Evolutionary conservation across 768 basidiomycete species (phyloP).

Genomic region (Cubamyces lactineus): DNA sequence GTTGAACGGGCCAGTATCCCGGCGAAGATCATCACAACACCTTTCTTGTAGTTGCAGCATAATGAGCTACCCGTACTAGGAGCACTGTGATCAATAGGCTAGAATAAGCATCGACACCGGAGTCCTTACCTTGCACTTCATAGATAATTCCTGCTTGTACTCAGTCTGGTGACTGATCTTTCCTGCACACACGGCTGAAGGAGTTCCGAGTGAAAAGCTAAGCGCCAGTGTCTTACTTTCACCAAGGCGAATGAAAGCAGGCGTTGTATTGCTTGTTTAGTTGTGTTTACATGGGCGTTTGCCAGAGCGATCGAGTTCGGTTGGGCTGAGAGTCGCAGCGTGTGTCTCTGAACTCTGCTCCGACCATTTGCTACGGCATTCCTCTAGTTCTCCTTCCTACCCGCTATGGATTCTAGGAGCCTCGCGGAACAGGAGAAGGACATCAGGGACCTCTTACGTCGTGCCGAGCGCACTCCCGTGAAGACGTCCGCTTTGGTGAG

Average conservation of each 20-base stretch:
- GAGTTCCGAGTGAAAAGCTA: too few species aligned
- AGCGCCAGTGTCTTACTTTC: too few species aligned
- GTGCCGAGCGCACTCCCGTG: constrained; percentile 45
- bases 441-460: constrained; percentile 44
- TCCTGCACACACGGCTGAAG: too few species aligned
- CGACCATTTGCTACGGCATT: background rate
- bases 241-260: background rate
- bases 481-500: constrained; percentile 45
- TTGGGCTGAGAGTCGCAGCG: background rate
- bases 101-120: too few species aligned
- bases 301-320: background rate
- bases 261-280: constrained; percentile 10
- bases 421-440: constrained; percentile 44
- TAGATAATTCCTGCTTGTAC: too few species aligned
- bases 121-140: too few species aligned
- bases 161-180: too few species aligned
- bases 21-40: too few species aligned
- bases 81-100: too few species aligned
- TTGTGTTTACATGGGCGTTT: background rate
- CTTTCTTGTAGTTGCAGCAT: too few species aligned
- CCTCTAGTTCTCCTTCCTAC: background rate
- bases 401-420: constrained; percentile 32
- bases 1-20: too few species aligned
- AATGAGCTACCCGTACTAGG: too few species aligned
- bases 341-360: background rate